phyloP scores from a whole-genome alignment of 1,139 yeast genomes.

The Diutina catenulata region DNA sequence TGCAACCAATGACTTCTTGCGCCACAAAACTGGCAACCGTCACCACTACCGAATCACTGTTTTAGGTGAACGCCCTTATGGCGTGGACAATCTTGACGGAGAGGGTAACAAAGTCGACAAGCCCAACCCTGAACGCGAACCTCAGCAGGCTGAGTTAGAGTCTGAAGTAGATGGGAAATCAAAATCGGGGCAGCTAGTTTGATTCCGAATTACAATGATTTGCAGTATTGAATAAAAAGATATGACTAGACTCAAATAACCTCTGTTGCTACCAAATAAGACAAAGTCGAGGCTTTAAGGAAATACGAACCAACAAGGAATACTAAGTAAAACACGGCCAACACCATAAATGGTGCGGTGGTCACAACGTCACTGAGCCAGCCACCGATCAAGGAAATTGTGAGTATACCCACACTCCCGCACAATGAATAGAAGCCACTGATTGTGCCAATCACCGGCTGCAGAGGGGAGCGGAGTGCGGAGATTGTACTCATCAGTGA shows the following conservation, averaged over 20 bases:
- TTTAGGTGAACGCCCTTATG: constrained; percentile 4
- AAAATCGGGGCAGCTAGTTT: too few relatives aligned
- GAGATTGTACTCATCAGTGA: constrained; percentile 33
- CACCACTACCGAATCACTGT: constrained; percentile 2
- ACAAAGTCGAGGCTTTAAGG: too few relatives aligned
- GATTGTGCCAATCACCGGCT: constrained; percentile 42
- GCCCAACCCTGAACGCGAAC: too few relatives aligned
- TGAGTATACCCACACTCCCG: constrained; percentile 60
- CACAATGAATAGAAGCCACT: constrained; percentile 57
- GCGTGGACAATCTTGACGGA: not conserved
- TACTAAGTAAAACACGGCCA: not conserved
- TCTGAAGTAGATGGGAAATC: too few relatives aligned
- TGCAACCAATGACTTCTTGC: constrained; percentile 16
- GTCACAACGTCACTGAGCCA: constrained; percentile 5
- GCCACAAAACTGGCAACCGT: constrained; percentile 10
- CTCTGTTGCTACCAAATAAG: too few relatives aligned
- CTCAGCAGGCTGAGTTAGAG: too few relatives aligned
- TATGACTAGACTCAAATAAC: too few relatives aligned
- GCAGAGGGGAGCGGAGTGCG: constrained; percentile 12
- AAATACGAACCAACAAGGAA: too few relatives aligned
- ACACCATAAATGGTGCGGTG: not conserved
- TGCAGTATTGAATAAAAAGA: too few relatives aligned
- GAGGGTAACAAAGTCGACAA: constrained; percentile 3
- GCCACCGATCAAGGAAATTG: constrained; percentile 53
- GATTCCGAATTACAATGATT: too few relatives aligned